A percentile compares a stretch with the other conserved stretches of the same genome.
Evolutionary conservation across 441 rosid genomes (phyloP).

Genomic region (Populus hybrid): DNA sequence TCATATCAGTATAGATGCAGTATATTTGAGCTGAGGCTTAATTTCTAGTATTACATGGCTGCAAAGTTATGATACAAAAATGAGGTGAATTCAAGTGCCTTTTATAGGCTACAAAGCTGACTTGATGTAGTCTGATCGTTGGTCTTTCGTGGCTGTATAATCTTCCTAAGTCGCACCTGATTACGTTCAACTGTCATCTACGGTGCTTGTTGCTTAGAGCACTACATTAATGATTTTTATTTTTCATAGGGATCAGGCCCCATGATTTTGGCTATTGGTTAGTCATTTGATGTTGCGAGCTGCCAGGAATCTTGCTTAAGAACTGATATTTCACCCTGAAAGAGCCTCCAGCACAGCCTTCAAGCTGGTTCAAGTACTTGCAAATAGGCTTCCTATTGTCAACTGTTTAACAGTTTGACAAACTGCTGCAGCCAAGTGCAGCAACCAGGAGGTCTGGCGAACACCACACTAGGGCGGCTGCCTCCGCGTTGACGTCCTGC

Average conservation of each 20-base stretch:
- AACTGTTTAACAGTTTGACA: conserved; percentile 16
- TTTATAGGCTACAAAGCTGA: background rate
- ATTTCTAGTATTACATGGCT: no score
- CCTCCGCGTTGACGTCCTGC: conserved; percentile 21
- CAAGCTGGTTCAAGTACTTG: conserved; percentile 25
- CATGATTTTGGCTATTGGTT: no score
- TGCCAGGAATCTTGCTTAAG: conserved; percentile 30
- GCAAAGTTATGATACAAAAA: no score
- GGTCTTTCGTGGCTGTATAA: no score
- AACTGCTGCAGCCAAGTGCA: conserved; percentile 20
- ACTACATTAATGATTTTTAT: no score
- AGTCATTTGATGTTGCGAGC: conserved; percentile 29
- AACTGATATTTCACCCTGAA: conserved; percentile 27
- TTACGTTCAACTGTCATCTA: background rate
- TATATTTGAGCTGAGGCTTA: no score
- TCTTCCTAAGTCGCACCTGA: no score
- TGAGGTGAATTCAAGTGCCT: no score
- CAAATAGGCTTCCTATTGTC: conserved; percentile 36
- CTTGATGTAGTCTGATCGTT: background rate
- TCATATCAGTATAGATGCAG: no score
- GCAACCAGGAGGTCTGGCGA: conserved; percentile 28
- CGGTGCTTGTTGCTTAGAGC: no score
- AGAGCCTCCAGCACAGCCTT: conserved; percentile 20
- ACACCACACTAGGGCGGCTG: conserved; percentile 24
- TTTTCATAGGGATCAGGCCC: no score